phyloP scores from a whole-genome alignment of 2,329 filamentous ascomycete genomes.

The Leptosphaerulina australis region DNA sequence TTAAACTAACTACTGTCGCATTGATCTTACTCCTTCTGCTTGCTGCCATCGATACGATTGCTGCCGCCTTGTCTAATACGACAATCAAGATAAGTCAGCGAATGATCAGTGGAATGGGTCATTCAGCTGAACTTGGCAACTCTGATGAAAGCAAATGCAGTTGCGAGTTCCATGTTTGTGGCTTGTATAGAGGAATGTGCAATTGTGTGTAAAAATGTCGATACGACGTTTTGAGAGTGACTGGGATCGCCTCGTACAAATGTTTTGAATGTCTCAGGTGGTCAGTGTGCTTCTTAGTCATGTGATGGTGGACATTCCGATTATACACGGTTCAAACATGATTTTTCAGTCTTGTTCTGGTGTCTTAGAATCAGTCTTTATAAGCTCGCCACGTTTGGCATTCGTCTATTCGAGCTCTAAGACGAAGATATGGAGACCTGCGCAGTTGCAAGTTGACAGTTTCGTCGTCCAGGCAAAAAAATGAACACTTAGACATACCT shows the following conservation, averaged over 20 bases:
- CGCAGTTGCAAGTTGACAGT: constrained; percentile 11
- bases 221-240: not conserved
- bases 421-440: not conserved
- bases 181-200: constrained; percentile 1
- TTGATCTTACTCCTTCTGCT: no score
- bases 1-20: no score
- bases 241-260: not conserved
- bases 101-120: not conserved
- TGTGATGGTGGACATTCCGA: not conserved
- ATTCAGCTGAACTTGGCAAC: constrained; percentile 26
- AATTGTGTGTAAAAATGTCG: constrained; percentile 8
- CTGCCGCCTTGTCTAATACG: not conserved
- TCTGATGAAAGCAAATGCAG: constrained; percentile 27
- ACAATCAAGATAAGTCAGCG: not conserved
- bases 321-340: not conserved
- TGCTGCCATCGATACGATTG: no score
- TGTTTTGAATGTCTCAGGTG: not conserved
- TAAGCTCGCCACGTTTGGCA: not conserved
- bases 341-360: not conserved
- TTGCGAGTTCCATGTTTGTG: constrained; percentile 37
- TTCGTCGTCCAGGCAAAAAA: not conserved
- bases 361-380: not conserved
- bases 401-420: not conserved
- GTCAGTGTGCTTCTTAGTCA: not conserved
- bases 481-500: not conserved